Evolutionary conservation across 1,139 yeast genomes (phyloP).

Genomic region (Zhuliangozyma parablackwelliae): DNA sequence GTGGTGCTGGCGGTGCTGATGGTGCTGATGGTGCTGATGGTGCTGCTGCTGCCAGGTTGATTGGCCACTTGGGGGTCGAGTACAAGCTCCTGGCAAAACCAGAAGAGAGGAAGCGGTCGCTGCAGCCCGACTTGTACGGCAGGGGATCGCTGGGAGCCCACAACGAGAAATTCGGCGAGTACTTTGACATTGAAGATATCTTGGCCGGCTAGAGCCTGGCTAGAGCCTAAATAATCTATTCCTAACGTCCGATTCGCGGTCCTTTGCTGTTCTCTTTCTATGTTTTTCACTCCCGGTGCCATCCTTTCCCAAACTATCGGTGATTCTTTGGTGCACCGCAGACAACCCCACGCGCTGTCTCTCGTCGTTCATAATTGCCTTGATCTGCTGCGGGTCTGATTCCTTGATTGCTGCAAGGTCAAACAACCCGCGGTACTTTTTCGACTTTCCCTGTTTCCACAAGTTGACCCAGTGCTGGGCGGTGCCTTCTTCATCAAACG

Average conservation of each 20-base stretch:
- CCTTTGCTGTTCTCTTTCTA: constrained; percentile 44
- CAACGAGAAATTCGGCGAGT: constrained; percentile 17
- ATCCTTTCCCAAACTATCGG: constrained; percentile 38
- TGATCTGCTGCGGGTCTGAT: constrained; percentile 21
- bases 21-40: no score
- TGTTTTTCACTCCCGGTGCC: constrained; percentile 32
- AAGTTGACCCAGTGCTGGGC: constrained; percentile 66
- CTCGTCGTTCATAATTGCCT: constrained; percentile 24
- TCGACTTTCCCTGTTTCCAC: constrained; percentile 58
- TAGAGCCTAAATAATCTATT: constrained; percentile 36
- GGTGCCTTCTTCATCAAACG: constrained; percentile 54
- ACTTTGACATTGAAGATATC: constrained; percentile 31
- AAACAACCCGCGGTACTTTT: constrained; percentile 30
- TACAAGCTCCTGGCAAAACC: constrained; percentile 13
- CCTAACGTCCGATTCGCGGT: constrained; percentile 38
- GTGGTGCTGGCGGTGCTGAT: background rate
- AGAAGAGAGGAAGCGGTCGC: constrained; percentile 7
- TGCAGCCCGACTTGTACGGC: no score
- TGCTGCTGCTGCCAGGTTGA: background rate
- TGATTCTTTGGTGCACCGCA: constrained; percentile 26
- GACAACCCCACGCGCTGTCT: constrained; percentile 25
- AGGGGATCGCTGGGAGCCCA: no score
- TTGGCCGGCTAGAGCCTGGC: constrained; percentile 16
- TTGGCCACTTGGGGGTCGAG: constrained; percentile 5
- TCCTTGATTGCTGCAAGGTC: constrained; percentile 35